Evolutionary conservation across 441 rosid genomes (phyloP), one percentile per base, ranked within the genome.

Genomic region (Pelargonium myrrhifolium): DNA sequence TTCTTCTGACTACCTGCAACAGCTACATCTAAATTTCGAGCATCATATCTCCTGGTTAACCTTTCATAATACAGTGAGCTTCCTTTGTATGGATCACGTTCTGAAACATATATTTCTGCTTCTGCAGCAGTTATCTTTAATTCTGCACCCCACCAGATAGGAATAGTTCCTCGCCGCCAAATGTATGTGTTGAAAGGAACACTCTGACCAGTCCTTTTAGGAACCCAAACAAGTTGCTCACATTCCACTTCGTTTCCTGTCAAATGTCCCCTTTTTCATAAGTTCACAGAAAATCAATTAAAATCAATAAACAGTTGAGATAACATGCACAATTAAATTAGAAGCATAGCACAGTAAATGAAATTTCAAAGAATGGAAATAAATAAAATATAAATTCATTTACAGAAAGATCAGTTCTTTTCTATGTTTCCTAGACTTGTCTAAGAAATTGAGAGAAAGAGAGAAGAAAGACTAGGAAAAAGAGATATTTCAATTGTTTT

Each of bases 91-190:
- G 99, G 97, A 79, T 88, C 93, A 65, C 70, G 82, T 74, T 85
- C 89, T 62, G 96, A 82, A 78, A 94, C 94, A 86, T 88, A 89
- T 67, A 91, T 94, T 75, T 91, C 99, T 72, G 99, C 99, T 81
- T 94, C 99, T 65, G 96, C 92, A 47, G 97, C 89, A 28, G 93
- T 92, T 37, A 93, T 80, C 81, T 91, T 94, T 73, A 94, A 70
- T 71, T 94, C 97, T 47, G 99, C 97, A 83, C 99, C 96, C 99
- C 99, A 91, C 99, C 99, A 93, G 49, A 94, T 89, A 15, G 99
- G 97, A 59, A 91, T 91, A 55, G 99, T 91, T 73, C 99, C 99
- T 69, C 97, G 90, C 67, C 97, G 88, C 99, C 98, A 94, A 64
- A 89, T 81, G 69, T 86, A 89, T 18, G 91, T 85, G 75, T 80